Conservation (phyloP, 352 stramenopile genomes). For the Phytophthora boehmeriae region DNA sequence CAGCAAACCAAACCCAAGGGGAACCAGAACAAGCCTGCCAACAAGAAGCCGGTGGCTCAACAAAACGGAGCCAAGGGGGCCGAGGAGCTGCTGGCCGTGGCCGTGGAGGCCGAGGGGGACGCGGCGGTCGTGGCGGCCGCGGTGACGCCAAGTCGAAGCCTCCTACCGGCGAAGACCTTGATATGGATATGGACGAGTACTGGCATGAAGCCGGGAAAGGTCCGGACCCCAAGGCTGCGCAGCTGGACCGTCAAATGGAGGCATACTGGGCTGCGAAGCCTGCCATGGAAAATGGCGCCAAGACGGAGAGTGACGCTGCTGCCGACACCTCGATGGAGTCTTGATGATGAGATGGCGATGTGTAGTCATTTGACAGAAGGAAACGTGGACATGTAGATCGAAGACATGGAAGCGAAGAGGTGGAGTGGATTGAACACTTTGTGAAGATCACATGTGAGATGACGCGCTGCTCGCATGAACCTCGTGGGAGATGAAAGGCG, state of each 20-base stretch:
- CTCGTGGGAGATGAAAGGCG: constrained; percentile 27
- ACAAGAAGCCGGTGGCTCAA: constrained; percentile 31
- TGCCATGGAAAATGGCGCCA: constrained; percentile 34
- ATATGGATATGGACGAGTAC: constrained; percentile 90
- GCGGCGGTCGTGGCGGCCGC: constrained; percentile 37
- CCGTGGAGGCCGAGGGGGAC: constrained; percentile 29
- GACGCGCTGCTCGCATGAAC: constrained; percentile 26
- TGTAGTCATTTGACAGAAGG: constrained; percentile 26
- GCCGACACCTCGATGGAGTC: constrained; percentile 39
- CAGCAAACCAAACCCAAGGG: constrained; percentile 44
- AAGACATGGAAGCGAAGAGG: constrained; percentile 29
- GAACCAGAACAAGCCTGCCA: constrained; percentile 31
- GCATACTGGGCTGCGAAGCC: constrained; percentile 90
- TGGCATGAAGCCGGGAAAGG: constrained; percentile 90
- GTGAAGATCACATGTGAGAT: constrained; percentile 25
- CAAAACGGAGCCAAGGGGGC: constrained; percentile 34
- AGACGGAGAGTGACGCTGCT: constrained; percentile 23
- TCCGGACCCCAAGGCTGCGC: constrained; percentile 78
- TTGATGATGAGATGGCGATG: constrained; percentile 24
- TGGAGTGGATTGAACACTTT: constrained; percentile 22
- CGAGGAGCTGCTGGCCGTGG: constrained; percentile 9
- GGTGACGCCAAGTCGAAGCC: constrained; percentile 49
- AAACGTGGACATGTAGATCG: constrained; percentile 32
- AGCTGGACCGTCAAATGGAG: constrained; percentile 89
- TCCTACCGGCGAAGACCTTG: constrained; percentile 75